A percentile compares a stretch with the other conserved stretches of the same genome.
Evolutionary conservation across 768 basidiomycete genomes (phyloP).

Genomic region (Russula lepida): DNA sequence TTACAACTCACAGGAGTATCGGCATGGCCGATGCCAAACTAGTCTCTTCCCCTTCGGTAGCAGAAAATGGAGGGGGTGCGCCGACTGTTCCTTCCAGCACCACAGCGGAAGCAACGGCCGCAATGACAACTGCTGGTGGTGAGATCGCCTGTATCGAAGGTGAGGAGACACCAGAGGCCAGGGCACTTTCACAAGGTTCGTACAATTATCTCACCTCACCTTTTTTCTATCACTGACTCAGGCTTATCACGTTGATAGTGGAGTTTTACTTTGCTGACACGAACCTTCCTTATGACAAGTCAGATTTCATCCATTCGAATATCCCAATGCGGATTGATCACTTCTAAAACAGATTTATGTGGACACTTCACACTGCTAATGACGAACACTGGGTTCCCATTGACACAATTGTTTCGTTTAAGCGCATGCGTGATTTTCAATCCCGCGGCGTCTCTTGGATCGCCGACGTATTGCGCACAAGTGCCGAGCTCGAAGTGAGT

Average conservation of each 20-base stretch:
- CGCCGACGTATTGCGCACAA: constrained; percentile 49
- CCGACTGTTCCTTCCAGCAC: neutral
- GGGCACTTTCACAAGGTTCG: constrained; percentile 50
- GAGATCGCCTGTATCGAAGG: neutral
- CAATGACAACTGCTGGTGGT: neutral
- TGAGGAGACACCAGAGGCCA: constrained; percentile 35
- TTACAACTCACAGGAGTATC: too few species aligned
- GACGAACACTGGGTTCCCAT: constrained; percentile 88
- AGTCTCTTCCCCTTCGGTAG: neutral
- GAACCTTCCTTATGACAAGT: constrained; percentile 92
- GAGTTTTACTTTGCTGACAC: constrained; percentile 96
- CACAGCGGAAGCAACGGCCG: neutral
- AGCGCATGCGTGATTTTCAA: constrained; percentile 78
- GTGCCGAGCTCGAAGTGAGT: constrained; percentile 61
- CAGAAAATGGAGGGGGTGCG: neutral
- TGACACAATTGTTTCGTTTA: constrained; percentile 83
- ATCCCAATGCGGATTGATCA: neutral
- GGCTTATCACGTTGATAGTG: constrained; percentile 38
- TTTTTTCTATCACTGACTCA: neutral
- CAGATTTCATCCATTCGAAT: constrained; percentile 17
- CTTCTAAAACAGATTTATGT: constrained; percentile 74
- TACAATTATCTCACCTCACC: neutral
- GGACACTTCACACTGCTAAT: constrained; percentile 76
- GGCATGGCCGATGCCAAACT: constrained; percentile 1
- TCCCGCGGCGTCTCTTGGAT: constrained; percentile 60